These are phyloP conservation scores for Annulohypoxylon nitens DNA, from an alignment of 495 filamentous ascomycete genomes.

Conservation along the genomic window DNA sequence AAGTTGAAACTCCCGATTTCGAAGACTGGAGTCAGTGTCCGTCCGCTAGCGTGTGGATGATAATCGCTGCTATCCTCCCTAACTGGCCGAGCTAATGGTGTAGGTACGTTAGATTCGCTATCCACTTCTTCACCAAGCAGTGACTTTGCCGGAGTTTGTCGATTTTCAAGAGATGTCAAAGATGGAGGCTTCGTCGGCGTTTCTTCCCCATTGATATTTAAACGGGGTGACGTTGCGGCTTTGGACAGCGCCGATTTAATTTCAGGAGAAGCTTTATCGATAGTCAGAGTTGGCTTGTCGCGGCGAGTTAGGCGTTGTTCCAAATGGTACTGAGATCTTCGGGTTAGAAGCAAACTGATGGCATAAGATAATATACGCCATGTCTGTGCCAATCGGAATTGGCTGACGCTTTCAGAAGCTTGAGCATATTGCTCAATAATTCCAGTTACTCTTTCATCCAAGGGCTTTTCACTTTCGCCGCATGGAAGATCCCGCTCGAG, in stretches of 20 bases:
- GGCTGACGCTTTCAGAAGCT: conserved; percentile 69
- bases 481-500: conserved; percentile 57
- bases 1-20: conserved; percentile 60
- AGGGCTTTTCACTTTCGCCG: conserved; percentile 39
- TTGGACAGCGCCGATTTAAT: conserved; percentile 21
- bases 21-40: conserved; percentile 56
- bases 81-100: conserved; percentile 79
- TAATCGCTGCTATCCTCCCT: conserved; percentile 58
- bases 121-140: conserved; percentile 69
- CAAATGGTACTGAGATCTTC: conserved; percentile 69
- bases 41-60: conserved; percentile 37
- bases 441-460: conserved; percentile 59
- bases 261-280: conserved; percentile 12
- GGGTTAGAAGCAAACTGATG: conserved; percentile 69
- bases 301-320: conserved; percentile 53
- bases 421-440: conserved; percentile 74
- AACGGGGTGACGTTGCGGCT: conserved; percentile 23
- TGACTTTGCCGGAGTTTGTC: conserved; percentile 49
- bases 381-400: conserved; percentile 77
- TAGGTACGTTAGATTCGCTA: conserved; percentile 81
- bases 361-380: conserved; percentile 78
- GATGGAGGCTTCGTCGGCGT: conserved; percentile 57
- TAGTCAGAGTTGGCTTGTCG: conserved; percentile 19
- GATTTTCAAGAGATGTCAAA: conserved; percentile 46
- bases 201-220: conserved; percentile 46